A percentile compares a stretch with the other conserved stretches of the same genome.
These are phyloP conservation scores for Aspergillus floridensis DNA, from an alignment of 2,329 filamentous ascomycete species.

Conservation along the genomic window DNA sequence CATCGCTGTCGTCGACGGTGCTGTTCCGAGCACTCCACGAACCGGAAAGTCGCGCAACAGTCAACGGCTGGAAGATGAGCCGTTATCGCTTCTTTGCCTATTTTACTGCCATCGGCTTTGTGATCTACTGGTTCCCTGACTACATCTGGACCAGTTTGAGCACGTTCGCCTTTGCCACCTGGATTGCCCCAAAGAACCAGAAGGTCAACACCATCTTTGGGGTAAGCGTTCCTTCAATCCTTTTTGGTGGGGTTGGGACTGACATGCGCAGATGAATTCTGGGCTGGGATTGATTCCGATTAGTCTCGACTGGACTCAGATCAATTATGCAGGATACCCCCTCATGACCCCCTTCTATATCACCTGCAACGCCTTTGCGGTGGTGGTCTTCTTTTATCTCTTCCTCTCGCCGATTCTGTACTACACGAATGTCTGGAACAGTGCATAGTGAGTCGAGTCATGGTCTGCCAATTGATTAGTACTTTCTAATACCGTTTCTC, in stretches of 20 bases:
- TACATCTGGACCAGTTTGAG: slow-evolving; percentile 49
- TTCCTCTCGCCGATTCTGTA: slow-evolving; percentile 52
- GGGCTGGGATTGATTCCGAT: slow-evolving; percentile 37
- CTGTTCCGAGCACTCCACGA: slow-evolving; percentile 23
- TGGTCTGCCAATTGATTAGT: too few species aligned
- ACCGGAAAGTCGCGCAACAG: slow-evolving; percentile 12
- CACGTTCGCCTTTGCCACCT: slow-evolving; percentile 48
- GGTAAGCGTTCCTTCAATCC: slow-evolving; percentile 2
- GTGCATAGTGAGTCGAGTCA: slow-evolving; percentile 24
- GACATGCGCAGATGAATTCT: slow-evolving; percentile 20
- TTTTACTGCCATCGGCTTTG: slow-evolving; percentile 17
- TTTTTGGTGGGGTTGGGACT: background rate
- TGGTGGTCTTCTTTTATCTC: slow-evolving; percentile 56
- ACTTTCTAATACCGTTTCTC: slow-evolving; percentile 5
- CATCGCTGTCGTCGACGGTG: slow-evolving; percentile 21
- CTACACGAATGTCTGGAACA: slow-evolving; percentile 54
- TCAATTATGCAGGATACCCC: slow-evolving; percentile 30
- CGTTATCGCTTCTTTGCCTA: slow-evolving; percentile 22
- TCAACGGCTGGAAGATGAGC: slow-evolving; percentile 21
- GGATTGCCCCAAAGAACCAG: slow-evolving; percentile 47
- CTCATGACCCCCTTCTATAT: slow-evolving; percentile 40
- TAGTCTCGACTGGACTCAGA: slow-evolving; percentile 47
- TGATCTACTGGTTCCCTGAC: slow-evolving; percentile 52
- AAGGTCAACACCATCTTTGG: slow-evolving; percentile 29
- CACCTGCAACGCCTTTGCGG: slow-evolving; percentile 56